Conservation (phyloP, 176 grass and related monocot genomes). For the Carex kokanica region DNA sequence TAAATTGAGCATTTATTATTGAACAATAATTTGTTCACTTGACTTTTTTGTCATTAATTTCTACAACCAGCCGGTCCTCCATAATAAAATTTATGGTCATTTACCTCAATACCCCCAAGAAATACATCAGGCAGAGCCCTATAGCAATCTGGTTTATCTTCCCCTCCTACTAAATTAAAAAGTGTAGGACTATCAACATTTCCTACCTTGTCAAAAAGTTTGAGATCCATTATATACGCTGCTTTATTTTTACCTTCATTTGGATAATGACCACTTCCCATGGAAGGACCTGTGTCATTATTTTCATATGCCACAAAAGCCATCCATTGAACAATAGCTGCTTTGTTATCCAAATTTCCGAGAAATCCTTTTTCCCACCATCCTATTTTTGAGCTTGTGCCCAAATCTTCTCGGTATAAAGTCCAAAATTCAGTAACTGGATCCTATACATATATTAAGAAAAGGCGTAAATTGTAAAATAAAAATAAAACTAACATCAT, state of each 20-base stretch:
- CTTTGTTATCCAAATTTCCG: background rate
- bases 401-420: background rate
- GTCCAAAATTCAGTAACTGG: background rate
- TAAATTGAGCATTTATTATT: too few relatives aligned
- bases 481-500: too few relatives aligned
- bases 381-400: background rate
- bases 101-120: background rate
- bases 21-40: too few relatives aligned
- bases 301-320: background rate
- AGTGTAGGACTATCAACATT: background rate
- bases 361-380: background rate
- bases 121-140: background rate
- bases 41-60: background rate
- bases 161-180: background rate
- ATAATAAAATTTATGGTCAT: background rate
- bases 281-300: background rate
- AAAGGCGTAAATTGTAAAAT: background rate
- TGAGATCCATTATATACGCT: background rate
- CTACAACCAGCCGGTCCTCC: background rate
- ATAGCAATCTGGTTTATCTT: background rate
- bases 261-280: constrained; percentile 17
- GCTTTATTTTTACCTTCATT: background rate
- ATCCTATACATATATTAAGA: background rate
- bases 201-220: background rate
- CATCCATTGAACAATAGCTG: background rate